Base-by-base conservation (phyloP, 2,329 filamentous ascomycete species). In the Simplicillium aogashimaense region DNA sequence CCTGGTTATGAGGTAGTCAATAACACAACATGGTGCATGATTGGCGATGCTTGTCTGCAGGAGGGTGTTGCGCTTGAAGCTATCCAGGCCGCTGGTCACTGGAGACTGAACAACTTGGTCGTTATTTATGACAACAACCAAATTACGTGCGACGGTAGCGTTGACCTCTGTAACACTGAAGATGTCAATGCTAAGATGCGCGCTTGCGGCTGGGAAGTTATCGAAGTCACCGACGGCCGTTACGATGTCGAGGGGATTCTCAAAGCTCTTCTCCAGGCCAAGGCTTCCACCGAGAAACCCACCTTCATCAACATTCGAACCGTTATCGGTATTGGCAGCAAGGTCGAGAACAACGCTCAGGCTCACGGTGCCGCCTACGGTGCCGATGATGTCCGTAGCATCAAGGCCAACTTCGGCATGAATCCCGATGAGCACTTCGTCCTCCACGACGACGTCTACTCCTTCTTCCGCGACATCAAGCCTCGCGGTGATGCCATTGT, bases 91-190 rank as follows among this genome's bases (percentile, higher is more conserved):
- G 74, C 74, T 6, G 74, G 74, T 1, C 72, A 77, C 51, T 64
- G 66, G 53, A 65, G 62, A 45, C 59, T 79, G 9, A 68, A 72
- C 55, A 78, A 78, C 51, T 56, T 79, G 2, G 67, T 66, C 3
- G 55, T 78, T 18, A 69, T 77, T 36, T 78, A 78, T 46, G 75
- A 78, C 47, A 78, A 79, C 54, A 78, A 78, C 52, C 69, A 74
- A 48, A 60, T 78, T 36, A 77, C 73, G 5, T 78, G 74, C 48
- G 74, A 78, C 42, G 74, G 75, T 2, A 66, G 64, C 2, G 65
- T 76, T 3, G 71, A 76, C 37, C 48, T 60, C 16, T 51, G 57
- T 68, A 75, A 73, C 44, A 72, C 64, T 0, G 74, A 78, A 47
- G 72, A 78, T 35, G 59, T 76, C 47, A 76, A 78, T 41, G 54